Evolutionary conservation across 768 basidiomycete genomes (phyloP), one percentile per base, ranked within the genome.

Genomic region (Mycena galopus): DNA sequence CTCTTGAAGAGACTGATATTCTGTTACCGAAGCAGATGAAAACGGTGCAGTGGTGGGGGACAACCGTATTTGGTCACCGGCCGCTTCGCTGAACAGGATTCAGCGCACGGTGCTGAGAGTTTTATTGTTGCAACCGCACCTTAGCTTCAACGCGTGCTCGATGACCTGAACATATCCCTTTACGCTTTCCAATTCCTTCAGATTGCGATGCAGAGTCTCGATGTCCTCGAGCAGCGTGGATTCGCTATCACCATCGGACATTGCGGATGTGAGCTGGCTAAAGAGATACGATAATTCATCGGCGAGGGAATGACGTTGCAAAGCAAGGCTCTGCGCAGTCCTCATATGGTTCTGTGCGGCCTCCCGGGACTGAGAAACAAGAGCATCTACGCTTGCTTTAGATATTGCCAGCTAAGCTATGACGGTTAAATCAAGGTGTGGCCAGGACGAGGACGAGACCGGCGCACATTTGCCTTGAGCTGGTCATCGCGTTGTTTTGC

Each of bases 141-240:
- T 93, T 37, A 95, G 86, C 42, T 86, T 82, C 73, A 97, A 82
- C 7, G 90, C 91, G 78, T 87, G 89, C 73, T 95, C 89, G 55
- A 96, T 84, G 17, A 96, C 84, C 60, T 90, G 89, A 12, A 94
- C 91, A 81, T 97, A 98, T 29, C 87, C 86, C 76, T 90, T 90
- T 25, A 96, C 90, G 70, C 88, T 89, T 76, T 94, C 87, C 44
- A 98, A 85, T 77, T 96, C 92, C 79, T 90, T 92, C 76, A 97
- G 77, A 77, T 89, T 90, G 56, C 91, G 86, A 77, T 97, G 95
- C 73, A 97, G 81, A 0, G 86, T 88, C 78, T 97, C 94, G 70
- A 98, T 85, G 55, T 94, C 93, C 80, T 96, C 93, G 12, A 97
- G 84, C 6, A 99, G 82, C 0, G 92, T 95, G 4, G 91, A 84